phyloP scores from a whole-genome alignment of 1,284 basidiomycete species.

The Inonotus hispidus region DNA sequence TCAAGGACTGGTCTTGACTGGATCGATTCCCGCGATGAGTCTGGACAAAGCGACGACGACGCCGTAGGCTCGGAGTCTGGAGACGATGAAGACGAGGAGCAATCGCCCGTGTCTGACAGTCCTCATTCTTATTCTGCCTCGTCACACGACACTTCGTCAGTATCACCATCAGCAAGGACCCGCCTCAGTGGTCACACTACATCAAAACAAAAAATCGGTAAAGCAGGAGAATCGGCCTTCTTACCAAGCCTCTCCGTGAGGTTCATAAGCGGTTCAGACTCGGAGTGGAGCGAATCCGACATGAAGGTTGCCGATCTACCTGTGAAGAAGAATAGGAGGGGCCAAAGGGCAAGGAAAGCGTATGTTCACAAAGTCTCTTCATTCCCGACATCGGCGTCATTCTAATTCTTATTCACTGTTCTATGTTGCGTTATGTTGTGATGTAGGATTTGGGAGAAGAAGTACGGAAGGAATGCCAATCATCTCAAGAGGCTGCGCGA shows the following conservation, averaged over 20 bases:
- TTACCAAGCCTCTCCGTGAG: slow-evolving; percentile 85
- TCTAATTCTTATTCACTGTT: neutral
- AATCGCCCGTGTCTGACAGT: slow-evolving; percentile 17
- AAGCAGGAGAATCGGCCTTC: slow-evolving; percentile 61
- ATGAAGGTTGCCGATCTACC: slow-evolving; percentile 48
- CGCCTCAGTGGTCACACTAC: slow-evolving; percentile 18
- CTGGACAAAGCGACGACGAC: slow-evolving; percentile 15
- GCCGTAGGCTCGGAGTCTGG: slow-evolving; percentile 39
- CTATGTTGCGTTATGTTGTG: neutral
- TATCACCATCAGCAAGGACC: slow-evolving; percentile 14
- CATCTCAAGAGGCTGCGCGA: slow-evolving; percentile 71
- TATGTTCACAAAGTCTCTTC: slow-evolving; percentile 42
- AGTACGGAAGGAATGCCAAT: slow-evolving; percentile 87
- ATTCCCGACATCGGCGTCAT: slow-evolving; percentile 4
- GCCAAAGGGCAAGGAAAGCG: slow-evolving; percentile 88
- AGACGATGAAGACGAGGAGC: slow-evolving; percentile 27
- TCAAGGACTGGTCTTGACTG: slow-evolving; percentile 18
- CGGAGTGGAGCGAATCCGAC: slow-evolving; percentile 72
- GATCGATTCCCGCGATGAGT: slow-evolving; percentile 25
- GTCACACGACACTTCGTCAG: slow-evolving; percentile 18
- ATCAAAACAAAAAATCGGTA: slow-evolving; percentile 21
- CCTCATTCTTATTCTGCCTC: slow-evolving; percentile 1
- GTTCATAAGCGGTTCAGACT: slow-evolving; percentile 71
- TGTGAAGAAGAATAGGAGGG: slow-evolving; percentile 81
- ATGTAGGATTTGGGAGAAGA: slow-evolving; percentile 93